Base-by-base conservation (phyloP, 129 eudicot genomes). In the Flaveria linearis region DNA sequence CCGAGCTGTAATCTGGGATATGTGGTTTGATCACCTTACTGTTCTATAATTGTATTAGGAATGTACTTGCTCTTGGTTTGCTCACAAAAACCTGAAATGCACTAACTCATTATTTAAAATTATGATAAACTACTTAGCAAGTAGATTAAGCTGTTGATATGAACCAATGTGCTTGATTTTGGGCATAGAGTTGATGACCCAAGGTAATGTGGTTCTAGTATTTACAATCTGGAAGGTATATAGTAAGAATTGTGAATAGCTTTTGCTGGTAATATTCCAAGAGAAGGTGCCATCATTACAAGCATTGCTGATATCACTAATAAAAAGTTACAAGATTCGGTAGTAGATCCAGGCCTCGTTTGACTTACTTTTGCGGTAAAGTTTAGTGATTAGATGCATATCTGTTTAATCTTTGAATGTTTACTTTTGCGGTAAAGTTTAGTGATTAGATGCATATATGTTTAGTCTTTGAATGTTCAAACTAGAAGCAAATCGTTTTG, bases 181-280 rank as follows among this genome's bases (percentile, higher is more conserved):
- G 57, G 68, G 69, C 75, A 55, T 68, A 41, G 33, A 45, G 60
- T 68, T 77, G 61, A 68, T 78, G 41, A 42, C 55, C 16, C 46
- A 28, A 69, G 25, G 15, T 43, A 17, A 26, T 26, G 47, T 12
- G 69, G 71, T 58, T 78, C 66, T 66, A 51, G 53, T 63, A 66
- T 36, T 20, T 66, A 51, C 30, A 42, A n/a, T 52, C n/a, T 18
- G 57, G 67, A 53, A 66, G 66, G 39, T 33, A 43, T 69, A 56
- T 68, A 60, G 57, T 17, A 53, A 69, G 42, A 69, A 25, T 25
- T 69, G 75, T 69, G 63, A 41, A 77, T 68, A 49, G 57, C 56
- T 68, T 14, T 23, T 46, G 25, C 46, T 41, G 81, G 53, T 76
- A 20, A n/a, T 53, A 53, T 76, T 25, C 69, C 47, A 55, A 16